Evolutionary conservation across 768 basidiomycete genomes (phyloP).

Genomic region (Boletus coccyginus): DNA sequence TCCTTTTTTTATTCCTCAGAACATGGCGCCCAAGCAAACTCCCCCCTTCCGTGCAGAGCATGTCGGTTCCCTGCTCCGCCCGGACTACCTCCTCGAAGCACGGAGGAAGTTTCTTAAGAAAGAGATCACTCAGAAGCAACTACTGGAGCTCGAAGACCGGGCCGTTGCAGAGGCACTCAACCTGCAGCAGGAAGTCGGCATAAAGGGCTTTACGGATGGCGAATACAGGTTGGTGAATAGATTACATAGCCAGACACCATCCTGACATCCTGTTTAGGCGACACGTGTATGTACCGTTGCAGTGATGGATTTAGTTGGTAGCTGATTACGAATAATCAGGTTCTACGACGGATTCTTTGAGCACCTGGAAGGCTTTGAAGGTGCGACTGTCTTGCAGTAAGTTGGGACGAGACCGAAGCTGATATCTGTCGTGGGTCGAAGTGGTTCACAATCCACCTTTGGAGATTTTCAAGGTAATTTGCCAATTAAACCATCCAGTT

Average conservation of each 20-base stretch:
- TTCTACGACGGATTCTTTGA: slow-evolving; percentile 31
- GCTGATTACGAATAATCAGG: slow-evolving; percentile 11
- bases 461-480: slow-evolving; percentile 25
- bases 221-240: slow-evolving; percentile 35
- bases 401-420: not conserved
- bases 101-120: slow-evolving; percentile 35
- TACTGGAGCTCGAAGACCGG: slow-evolving; percentile 38
- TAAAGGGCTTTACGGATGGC: slow-evolving; percentile 43
- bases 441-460: slow-evolving; percentile 23
- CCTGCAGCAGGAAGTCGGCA: slow-evolving; percentile 40
- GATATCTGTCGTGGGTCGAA: slow-evolving; percentile 4
- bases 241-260: not conserved
- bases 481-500: too few species aligned
- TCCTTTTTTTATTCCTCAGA: not conserved
- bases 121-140: slow-evolving; percentile 33
- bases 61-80: slow-evolving; percentile 44
- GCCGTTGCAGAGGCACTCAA: slow-evolving; percentile 36
- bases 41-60: slow-evolving; percentile 48
- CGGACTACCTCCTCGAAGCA: slow-evolving; percentile 38
- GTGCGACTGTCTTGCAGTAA: not conserved
- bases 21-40: slow-evolving; percentile 21
- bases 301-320: not conserved
- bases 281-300: slow-evolving; percentile 18
- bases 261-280: slow-evolving; percentile 16
- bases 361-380: slow-evolving; percentile 25